Percentiles rank a stretch among this genome's conserved stretches.
These are phyloP conservation scores for Rhynchospora tenuis DNA, from an alignment of 176 grass and related monocot species.

Conservation along the genomic window DNA sequence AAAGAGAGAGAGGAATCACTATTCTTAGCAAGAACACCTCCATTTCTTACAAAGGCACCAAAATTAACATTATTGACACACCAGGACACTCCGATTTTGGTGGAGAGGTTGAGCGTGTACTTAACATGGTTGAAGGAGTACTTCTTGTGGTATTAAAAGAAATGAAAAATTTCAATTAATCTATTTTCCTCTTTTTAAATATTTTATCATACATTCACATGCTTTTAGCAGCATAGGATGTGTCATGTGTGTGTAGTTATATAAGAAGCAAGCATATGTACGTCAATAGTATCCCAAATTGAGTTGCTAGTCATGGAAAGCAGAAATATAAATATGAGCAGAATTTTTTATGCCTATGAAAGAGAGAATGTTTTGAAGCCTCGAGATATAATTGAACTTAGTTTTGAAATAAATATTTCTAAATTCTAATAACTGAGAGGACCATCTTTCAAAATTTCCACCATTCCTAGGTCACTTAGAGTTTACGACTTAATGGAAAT, in stretches of 20 bases:
- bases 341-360: neutral
- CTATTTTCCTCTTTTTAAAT: neutral
- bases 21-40: slow-evolving; percentile 99
- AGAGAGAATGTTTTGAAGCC: neutral
- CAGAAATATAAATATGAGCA: neutral
- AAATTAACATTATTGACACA: slow-evolving; percentile 98
- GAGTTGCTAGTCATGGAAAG: neutral
- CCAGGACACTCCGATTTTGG: slow-evolving; percentile 97
- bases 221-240: neutral
- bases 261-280: neutral
- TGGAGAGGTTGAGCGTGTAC: slow-evolving; percentile 93
- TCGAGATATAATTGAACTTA: neutral
- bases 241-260: neutral
- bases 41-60: slow-evolving; percentile 93
- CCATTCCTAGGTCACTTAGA: neutral
- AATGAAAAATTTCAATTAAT: slow-evolving; percentile 4
- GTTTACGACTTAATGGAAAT: neutral
- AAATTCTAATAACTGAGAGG: neutral
- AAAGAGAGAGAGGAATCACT: slow-evolving; percentile 95
- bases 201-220: neutral
- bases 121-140: slow-evolving; percentile 99
- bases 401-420: neutral
- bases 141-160: slow-evolving; percentile 80
- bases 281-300: neutral
- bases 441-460: neutral